A percentile compares a stretch with the other conserved stretches of the same genome.
Evolutionary conservation across 768 basidiomycete species (phyloP).

Genomic region (Paxillus ammoniavirescens): DNA sequence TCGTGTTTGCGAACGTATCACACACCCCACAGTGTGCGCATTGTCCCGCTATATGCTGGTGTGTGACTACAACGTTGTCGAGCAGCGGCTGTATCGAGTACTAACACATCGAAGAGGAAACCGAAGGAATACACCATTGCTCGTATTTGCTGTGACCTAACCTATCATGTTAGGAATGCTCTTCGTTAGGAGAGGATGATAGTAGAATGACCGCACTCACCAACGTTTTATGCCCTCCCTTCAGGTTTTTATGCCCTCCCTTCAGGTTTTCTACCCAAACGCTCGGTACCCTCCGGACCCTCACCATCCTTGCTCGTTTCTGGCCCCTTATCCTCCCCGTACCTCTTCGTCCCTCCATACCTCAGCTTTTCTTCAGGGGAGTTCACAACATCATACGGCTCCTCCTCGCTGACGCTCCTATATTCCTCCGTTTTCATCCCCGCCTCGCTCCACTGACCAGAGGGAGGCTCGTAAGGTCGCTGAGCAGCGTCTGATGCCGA

Average conservation of each 20-base stretch:
- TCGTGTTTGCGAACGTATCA: no score
- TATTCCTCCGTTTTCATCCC: conserved; percentile 36
- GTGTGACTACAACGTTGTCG: no score
- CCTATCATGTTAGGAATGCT: no score
- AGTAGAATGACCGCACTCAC: neutral
- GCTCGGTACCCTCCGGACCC: conserved; percentile 39
- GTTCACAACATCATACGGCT: conserved; percentile 22
- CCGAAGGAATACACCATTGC: no score
- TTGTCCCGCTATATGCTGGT: no score
- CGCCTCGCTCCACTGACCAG: conserved; percentile 43
- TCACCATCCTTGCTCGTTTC: conserved; percentile 34
- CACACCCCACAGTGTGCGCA: no score
- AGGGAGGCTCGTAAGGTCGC: conserved; percentile 49
- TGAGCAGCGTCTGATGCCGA: conserved; percentile 41
- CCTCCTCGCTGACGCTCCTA: conserved; percentile 20
- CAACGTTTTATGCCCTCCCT: conserved; percentile 12
- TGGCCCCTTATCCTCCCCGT: conserved; percentile 24
- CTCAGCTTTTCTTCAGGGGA: conserved; percentile 9
- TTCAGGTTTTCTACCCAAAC: conserved; percentile 36
- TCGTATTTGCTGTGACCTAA: no score
- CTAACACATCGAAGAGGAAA: no score
- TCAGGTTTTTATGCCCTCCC: conserved; percentile 28
- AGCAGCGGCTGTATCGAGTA: no score
- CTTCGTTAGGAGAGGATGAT: no score
- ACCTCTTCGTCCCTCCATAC: conserved; percentile 22